Evolutionary conservation across 768 basidiomycete genomes (phyloP).

Genomic region (Termitomyces titanicus): DNA sequence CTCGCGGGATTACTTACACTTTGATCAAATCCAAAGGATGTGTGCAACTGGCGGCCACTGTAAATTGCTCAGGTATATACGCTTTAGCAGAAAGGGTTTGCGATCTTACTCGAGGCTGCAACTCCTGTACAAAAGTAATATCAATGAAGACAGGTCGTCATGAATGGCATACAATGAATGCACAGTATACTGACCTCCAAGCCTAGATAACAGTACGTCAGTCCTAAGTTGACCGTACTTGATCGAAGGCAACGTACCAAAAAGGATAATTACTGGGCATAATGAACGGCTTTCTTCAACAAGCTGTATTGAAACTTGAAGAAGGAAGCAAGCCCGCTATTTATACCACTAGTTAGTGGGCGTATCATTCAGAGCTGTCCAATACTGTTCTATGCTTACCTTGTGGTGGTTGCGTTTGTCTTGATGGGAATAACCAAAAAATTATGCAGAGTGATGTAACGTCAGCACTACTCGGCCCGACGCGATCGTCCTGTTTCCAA

Average conservation of each 20-base stretch:
- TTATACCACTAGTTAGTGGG: conserved; percentile 1
- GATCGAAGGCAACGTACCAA: conserved; percentile 33
- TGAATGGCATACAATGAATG: background rate
- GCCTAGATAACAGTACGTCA: conserved; percentile 34
- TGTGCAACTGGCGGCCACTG: conserved; percentile 79
- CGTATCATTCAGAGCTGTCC: background rate
- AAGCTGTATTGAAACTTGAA: conserved; percentile 13
- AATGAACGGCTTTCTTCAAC: conserved; percentile 16
- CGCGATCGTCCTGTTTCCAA: background rate
- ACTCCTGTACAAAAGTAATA: conserved; percentile 36
- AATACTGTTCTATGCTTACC: background rate
- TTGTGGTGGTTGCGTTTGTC: conserved; percentile 3
- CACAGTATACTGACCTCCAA: conserved; percentile 47
- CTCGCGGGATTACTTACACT: conserved; percentile 48
- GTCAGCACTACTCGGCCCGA: conserved; percentile 12
- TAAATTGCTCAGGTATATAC: conserved; percentile 4
- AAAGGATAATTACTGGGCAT: conserved; percentile 46
- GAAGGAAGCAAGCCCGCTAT: conserved; percentile 18
- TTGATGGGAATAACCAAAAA: conserved; percentile 6
- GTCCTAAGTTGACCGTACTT: background rate
- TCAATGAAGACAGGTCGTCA: background rate
- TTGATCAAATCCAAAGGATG: conserved; percentile 86
- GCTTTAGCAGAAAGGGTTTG: background rate
- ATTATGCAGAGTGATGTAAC: conserved; percentile 12
- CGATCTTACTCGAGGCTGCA: conserved; percentile 55